These are phyloP conservation scores for Testicularia cyperi DNA, from an alignment of 1,284 basidiomycete species.

Conservation along the genomic window DNA sequence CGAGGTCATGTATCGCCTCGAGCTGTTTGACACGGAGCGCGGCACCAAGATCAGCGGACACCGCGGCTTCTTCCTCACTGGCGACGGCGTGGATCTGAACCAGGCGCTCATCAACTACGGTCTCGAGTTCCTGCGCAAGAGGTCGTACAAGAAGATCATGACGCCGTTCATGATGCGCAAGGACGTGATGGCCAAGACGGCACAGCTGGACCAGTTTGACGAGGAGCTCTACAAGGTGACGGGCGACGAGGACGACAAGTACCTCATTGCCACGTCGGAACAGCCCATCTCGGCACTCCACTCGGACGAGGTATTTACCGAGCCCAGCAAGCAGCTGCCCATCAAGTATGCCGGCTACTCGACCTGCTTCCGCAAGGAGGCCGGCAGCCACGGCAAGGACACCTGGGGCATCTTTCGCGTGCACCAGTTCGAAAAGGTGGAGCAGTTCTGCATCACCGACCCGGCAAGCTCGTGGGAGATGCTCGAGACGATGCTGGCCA, in stretches of 20 bases:
- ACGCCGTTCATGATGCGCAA: conserved; percentile 99
- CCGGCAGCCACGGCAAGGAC: conserved; percentile 91
- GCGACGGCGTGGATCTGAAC: conserved; percentile 95
- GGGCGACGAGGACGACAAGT: conserved; percentile 88
- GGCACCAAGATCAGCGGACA: conserved; percentile 87
- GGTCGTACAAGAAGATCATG: conserved; percentile 88
- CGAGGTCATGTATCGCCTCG: conserved; percentile 87
- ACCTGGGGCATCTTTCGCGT: conserved; percentile 99
- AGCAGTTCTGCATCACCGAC: conserved; percentile 90
- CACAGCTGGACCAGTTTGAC: conserved; percentile 95
- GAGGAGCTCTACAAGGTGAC: conserved; percentile 97
- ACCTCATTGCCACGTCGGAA: conserved; percentile 97
- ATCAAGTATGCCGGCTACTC: conserved; percentile 72
- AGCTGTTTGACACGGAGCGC: conserved; percentile 93
- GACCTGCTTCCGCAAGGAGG: conserved; percentile 99
- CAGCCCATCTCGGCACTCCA: conserved; percentile 96
- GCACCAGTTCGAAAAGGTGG: conserved; percentile 99
- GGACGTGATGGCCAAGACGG: conserved; percentile 94
- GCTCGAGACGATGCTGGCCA: conserved; percentile 86
- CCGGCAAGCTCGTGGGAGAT: conserved; percentile 83
- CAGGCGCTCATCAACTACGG: conserved; percentile 94
- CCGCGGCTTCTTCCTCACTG: conserved; percentile 91
- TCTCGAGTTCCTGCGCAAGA: conserved; percentile 83
- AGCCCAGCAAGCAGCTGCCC: conserved; percentile 84
- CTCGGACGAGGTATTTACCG: conserved; percentile 95